Conservation (phyloP, 192 early-diverging fungal genomes). For the Coemansia aciculifera region DNA sequence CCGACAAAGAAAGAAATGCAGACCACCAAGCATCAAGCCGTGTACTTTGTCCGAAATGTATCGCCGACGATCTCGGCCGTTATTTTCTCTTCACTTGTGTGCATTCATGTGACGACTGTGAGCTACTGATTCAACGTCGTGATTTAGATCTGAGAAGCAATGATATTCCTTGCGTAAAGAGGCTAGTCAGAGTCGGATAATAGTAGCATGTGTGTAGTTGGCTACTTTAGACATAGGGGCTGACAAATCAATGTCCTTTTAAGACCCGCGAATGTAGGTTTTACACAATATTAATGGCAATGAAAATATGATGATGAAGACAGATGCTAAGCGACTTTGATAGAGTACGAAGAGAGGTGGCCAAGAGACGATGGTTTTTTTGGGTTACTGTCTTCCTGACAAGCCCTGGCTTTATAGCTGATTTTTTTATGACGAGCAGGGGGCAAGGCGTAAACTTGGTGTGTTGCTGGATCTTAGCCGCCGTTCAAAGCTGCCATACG, state of each 20-base stretch:
- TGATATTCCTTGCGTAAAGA: not conserved
- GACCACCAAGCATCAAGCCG: not conserved
- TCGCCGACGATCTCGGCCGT: not conserved
- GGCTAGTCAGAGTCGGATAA: not conserved
- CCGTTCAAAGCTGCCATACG: constrained; percentile 28
- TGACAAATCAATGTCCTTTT: not conserved
- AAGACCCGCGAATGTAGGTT: not conserved
- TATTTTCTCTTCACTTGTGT: not conserved
- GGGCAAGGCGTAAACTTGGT: not conserved
- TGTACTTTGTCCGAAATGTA: not conserved
- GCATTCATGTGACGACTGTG: not conserved
- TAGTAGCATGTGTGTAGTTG: not conserved
- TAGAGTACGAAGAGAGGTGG: not conserved
- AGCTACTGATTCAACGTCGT: not conserved
- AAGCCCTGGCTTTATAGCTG: not conserved
- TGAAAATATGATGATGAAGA: not conserved
- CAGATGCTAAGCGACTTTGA: not conserved
- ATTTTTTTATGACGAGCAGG: not conserved
- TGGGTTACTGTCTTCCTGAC: not conserved
- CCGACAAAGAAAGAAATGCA: not conserved
- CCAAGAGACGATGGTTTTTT: not conserved
- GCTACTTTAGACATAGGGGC: not conserved
- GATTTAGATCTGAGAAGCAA: not conserved
- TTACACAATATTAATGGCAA: not conserved
- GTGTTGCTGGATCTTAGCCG: not conserved